These are phyloP conservation scores for Termitomyces sp. DNA, from an alignment of 768 basidiomycete species.

Conservation along the genomic window DNA sequence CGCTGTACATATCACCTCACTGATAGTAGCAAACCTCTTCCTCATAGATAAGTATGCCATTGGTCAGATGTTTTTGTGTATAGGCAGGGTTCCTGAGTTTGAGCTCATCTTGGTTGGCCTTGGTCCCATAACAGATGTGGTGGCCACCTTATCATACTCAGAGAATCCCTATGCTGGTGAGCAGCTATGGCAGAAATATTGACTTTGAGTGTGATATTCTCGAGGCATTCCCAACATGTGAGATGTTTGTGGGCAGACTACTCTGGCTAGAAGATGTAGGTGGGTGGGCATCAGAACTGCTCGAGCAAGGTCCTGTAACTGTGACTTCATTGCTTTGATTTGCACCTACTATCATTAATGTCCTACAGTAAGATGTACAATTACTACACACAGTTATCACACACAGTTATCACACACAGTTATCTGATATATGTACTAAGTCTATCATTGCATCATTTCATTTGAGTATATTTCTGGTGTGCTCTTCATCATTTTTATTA, in stretches of 20 bases:
- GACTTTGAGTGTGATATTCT: slow-evolving; percentile 65
- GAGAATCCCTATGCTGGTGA: slow-evolving; percentile 15
- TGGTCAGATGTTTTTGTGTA: slow-evolving; percentile 62
- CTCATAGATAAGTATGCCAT: slow-evolving; percentile 33
- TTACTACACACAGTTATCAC: too few relatives aligned
- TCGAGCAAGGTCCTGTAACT: too few relatives aligned
- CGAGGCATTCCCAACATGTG: slow-evolving; percentile 64
- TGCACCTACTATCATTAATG: too few relatives aligned
- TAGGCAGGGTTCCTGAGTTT: slow-evolving; percentile 53
- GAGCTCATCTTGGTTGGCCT: slow-evolving; percentile 52
- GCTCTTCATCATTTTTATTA: too few relatives aligned
- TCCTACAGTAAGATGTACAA: too few relatives aligned
- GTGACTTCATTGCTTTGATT: too few relatives aligned
- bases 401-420: too few relatives aligned
- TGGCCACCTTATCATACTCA: slow-evolving; percentile 1
- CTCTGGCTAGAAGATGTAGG: slow-evolving; percentile 45
- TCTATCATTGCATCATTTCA: too few relatives aligned
- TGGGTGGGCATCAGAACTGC: slow-evolving; percentile 1
- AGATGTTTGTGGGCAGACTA: slow-evolving; percentile 59
- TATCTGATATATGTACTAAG: too few relatives aligned
- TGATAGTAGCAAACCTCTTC: slow-evolving; percentile 55
- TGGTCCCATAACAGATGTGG: slow-evolving; percentile 22
- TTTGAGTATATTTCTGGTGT: too few relatives aligned
- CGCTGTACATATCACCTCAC: slow-evolving; percentile 56
- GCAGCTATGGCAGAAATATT: slow-evolving; percentile 53